Base-by-base conservation (phyloP, 495 filamentous ascomycete genomes). In the Zalerion maritima region DNA sequence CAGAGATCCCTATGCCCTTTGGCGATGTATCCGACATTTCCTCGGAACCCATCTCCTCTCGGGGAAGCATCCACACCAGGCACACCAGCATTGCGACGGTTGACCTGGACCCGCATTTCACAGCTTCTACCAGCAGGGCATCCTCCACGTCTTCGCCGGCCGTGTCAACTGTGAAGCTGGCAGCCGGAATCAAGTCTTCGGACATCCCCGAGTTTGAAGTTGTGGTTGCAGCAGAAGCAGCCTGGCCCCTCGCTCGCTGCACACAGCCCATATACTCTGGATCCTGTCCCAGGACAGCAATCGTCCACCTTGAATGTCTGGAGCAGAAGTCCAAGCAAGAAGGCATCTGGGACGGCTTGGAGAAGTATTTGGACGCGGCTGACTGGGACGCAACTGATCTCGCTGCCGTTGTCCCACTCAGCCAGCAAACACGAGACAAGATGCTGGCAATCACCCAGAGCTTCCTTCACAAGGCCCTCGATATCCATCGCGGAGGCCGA, bases 391-490 rank as follows among this genome's bases (percentile, higher is more conserved):
- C 40, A 6, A 34, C 46, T 18, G 62, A 69, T 24, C 45, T 64
- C 29, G 46, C 58, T 14, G 52, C 49, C 4, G 58, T 64, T 6
- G 58, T 62, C 14, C 55, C 61, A 6, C 45, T 75, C 17, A 53
- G 50, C 3, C 43, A 62, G 8, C 49, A 52, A 15, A 67, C 69
- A 19, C 58, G 71, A n/a, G 71, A 76, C 42, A 70, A 64, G 49
- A 60, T 76, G 29, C 59, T 74, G 10, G 71, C 68, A 22, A 72
- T 73, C 26, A 72, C 71, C 6, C 71, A 75, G 35, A 62, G 51
- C 36, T 76, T 73, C 43, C 53, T 76, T 6, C 66, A 72, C 47
- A 74, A 69, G 31, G 71, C 71, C 3, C 57, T 76, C 16, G 65
- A 72, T 6, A 71, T 66, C 29, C 71, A 74, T 35, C 57, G 58